Evolutionary conservation across 208 protist genomes (phyloP), one percentile per base, ranked within the genome.

Genomic region (Trypanosoma vivax): DNA sequence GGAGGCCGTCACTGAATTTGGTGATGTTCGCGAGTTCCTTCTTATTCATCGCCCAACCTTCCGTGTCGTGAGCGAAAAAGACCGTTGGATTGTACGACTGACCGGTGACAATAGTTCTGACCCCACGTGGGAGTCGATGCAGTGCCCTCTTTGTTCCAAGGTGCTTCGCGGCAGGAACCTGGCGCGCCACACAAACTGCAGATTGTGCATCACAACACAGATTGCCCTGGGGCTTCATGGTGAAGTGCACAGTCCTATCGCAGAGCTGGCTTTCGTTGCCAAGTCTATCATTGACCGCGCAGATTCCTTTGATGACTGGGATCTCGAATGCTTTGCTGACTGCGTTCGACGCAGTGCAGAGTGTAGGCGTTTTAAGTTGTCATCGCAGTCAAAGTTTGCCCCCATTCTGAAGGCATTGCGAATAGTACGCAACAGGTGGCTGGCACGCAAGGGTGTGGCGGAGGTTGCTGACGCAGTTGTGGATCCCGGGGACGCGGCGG

Each of bases 11-110:
- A 62, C 76, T 1, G 71, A 92, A 60, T 93, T 96, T 59, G 87
- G 87, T 29, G 79, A 93, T 62, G 71, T 96, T 65, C 80, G 90
- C 14, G 74, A 92, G 64, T 96, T 96, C 58, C 50, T 96, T 39
- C 64, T 81, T 29, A 90, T 96, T 41, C 90, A 96, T 74, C 74
- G 66, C 0, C 83, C 84, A 1, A 95, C 89, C 14, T 96, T 96
- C 55, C 72, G 70, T 16, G 55, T 96, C 13, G 53, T 57, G 1
- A 67, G 76, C 31, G 86, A 96, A 50, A 71, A 70, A 7, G 65
- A 72, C 14, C 57, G 73, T 43, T 86, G 73, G 83, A 76, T 95
- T 54, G 86, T 95, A 14, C 70, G 89, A 18, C 75, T 96, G 11
- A 39, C 54, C 18, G 45, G 57, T 55, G 40, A 60, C 43, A 40